Base-by-base conservation (phyloP, 2,329 filamentous ascomycete genomes). In the Verticillium klebahnii region DNA sequence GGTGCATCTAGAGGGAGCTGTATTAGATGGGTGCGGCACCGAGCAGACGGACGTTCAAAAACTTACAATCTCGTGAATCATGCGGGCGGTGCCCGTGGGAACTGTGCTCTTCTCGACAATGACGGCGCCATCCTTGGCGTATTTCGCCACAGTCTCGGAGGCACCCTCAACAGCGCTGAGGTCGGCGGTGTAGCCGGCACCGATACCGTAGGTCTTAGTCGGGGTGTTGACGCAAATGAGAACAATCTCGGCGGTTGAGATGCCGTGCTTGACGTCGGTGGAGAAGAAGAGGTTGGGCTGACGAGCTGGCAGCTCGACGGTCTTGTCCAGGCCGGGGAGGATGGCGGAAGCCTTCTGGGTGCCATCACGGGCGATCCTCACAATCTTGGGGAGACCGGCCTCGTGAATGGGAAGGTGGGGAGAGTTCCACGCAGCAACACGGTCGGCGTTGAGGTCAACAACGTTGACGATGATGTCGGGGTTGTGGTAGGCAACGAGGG, bases 31-130 rank as follows among this genome's bases (percentile, higher is more conserved):
- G n/a, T 23, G 39, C 39, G 14, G 14, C 15, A 7, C 9, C 14
- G 37, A 40, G 5, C 7, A 40, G 37, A 15, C 3, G 2, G 37
- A 17, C 29, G n/a, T 7, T 8, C 12, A 40, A 4, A 8, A 34
- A 71, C 80, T 74, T 75, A 92, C 86, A 66, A 87, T 91, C 66
- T 88, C 83, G 67, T 84, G 82, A 45, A 93, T 86, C 36, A 87
- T 83, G 67, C 91, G 83, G 2, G 89, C 89, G 5, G 90, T 93
- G 64, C 88, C 81, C 72, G 89, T 91, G 2, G 91, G 91, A 31
- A 93, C 91, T 0, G 91, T 94, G 61, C 86, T 90, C 78, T 93
- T 94, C 77, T 93, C 90, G 23, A 93, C 90, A 58, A 94, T 85
- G 61, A 93, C 90, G 60, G 89, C 85, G 57, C 87, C 88, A 19